A percentile compares a stretch with the other conserved stretches of the same genome.
phyloP scores from a whole-genome alignment of 2,329 filamentous ascomycete genomes.

The Hortaea werneckii region DNA sequence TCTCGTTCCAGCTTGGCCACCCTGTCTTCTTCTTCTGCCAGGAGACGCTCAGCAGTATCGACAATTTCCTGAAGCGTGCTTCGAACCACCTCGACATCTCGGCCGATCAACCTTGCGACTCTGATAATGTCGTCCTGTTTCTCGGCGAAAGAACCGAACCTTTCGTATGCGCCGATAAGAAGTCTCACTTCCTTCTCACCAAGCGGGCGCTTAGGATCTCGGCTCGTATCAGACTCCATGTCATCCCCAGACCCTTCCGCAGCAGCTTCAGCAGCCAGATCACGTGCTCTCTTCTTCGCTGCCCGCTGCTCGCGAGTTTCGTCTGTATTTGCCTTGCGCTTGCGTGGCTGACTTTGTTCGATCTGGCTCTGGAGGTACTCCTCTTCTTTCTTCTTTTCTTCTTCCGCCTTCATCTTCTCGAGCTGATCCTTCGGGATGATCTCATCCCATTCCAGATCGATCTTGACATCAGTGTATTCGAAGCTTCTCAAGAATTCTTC shows the following conservation, averaged over 20 bases:
- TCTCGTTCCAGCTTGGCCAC: slow-evolving; percentile 56
- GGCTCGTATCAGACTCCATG: slow-evolving; percentile 42
- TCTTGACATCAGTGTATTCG: slow-evolving; percentile 95
- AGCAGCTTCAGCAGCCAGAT: slow-evolving; percentile 51
- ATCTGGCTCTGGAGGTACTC: slow-evolving; percentile 72
- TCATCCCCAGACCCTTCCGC: slow-evolving; percentile 48
- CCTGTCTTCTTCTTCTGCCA: slow-evolving; percentile 61
- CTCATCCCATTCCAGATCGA: slow-evolving; percentile 93
- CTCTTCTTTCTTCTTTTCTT: slow-evolving; percentile 73
- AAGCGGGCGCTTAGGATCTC: slow-evolving; percentile 79
- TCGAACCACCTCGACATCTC: slow-evolving; percentile 71
- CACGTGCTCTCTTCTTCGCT: slow-evolving; percentile 58
- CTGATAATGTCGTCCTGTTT: slow-evolving; percentile 77
- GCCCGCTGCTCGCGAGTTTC: slow-evolving; percentile 55
- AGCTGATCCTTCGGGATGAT: slow-evolving; percentile 94
- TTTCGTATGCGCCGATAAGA: slow-evolving; percentile 79
- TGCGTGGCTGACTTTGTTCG: slow-evolving; percentile 75
- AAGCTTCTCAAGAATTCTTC: slow-evolving; percentile 86
- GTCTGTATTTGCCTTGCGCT: slow-evolving; percentile 55
- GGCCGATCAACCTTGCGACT: slow-evolving; percentile 73
- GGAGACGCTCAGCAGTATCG: slow-evolving; percentile 57
- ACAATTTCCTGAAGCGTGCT: slow-evolving; percentile 68
- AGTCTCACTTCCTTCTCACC: slow-evolving; percentile 89
- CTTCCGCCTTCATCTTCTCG: slow-evolving; percentile 78
- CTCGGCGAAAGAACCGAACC: slow-evolving; percentile 83